Evolutionary conservation across 2,329 filamentous ascomycete species (phyloP), one percentile per base, ranked within the genome.

Genomic region (Penicillium nordicum): DNA sequence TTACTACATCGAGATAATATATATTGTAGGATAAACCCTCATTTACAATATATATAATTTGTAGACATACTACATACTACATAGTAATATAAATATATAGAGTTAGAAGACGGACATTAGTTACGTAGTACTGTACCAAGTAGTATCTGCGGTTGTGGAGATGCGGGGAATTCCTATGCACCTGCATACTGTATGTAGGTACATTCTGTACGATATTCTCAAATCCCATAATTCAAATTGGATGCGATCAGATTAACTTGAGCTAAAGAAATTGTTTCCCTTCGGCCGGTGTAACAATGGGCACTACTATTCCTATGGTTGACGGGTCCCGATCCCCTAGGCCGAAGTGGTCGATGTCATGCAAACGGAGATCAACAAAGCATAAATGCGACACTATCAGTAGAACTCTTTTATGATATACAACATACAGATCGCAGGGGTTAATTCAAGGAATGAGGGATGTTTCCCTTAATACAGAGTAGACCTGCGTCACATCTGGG

Each of bases 291-390:
- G 53, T 51, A 55, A 63, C 52, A 62, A 62, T 60, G 41, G 54
- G 53, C 41, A 50, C 16, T 23, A 50, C 16, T 23, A n/a, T 32
- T 50, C 50, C 62, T 60, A 65, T 57, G 63, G 63, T 62, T 59
- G 50, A 40, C 21, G 37, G 32, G 21, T 55, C 40, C 49, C 55
- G 16, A 56, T 34, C 21, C 21, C 43, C 25, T 38, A 23, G n/a
- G 12, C 43, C 18, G 14, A 23, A 63, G 54, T 62, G 55, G 50
- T 59, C 57, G 62, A 65, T 63, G 62, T 65, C 62, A 65, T 64
- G 47, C 37, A 57, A 58, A 52, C 53, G 50, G 48, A 41, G 50
- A 45, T 43, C 43, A 32, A 9, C 30, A 32, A 32, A 43, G 8
- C 11, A 30, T 21, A 23, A 23, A 34, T 34, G 44, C 44, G 18